A percentile compares a stretch with the other conserved stretches of the same genome.
Evolutionary conservation across 441 rosid species (phyloP).

Genomic region (Viola pubescens): DNA sequence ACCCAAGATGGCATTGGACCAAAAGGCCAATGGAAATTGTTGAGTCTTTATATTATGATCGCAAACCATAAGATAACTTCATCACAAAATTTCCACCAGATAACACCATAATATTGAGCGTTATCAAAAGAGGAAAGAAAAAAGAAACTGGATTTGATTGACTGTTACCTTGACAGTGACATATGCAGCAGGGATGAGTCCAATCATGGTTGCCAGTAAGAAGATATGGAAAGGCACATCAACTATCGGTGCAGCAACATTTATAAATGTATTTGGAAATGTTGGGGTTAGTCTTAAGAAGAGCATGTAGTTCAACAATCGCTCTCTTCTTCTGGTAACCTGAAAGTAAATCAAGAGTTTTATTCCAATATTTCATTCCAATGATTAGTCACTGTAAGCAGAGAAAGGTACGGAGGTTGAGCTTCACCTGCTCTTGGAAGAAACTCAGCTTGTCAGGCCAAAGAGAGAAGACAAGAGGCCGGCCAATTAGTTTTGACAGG

Average conservation of each 20-base stretch:
- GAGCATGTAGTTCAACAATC: slow-evolving; percentile 78
- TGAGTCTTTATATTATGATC: too few relatives aligned
- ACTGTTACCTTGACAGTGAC: slow-evolving; percentile 69
- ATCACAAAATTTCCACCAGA: background rate
- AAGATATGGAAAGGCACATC: slow-evolving; percentile 80
- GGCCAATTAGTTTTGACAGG: slow-evolving; percentile 70
- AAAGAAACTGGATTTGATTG: background rate
- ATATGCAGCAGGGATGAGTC: slow-evolving; percentile 85
- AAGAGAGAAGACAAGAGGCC: slow-evolving; percentile 63
- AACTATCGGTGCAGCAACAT: slow-evolving; percentile 88
- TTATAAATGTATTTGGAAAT: slow-evolving; percentile 80
- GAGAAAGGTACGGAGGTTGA: background rate
- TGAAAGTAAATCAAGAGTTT: slow-evolving; percentile 20
- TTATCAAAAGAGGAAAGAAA: background rate
- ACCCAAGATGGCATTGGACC: too few relatives aligned
- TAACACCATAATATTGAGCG: background rate
- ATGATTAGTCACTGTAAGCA: background rate
- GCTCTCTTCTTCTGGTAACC: slow-evolving; percentile 64
- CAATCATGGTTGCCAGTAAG: slow-evolving; percentile 69
- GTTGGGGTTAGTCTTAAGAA: slow-evolving; percentile 89
- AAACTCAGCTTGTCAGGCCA: slow-evolving; percentile 83
- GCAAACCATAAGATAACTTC: too few relatives aligned
- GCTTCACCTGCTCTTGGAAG: slow-evolving; percentile 75
- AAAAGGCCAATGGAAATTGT: too few relatives aligned
- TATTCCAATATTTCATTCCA: slow-evolving; percentile 5